phyloP scores from a whole-genome alignment of 768 basidiomycete species.

The Mrakia blollopis region DNA sequence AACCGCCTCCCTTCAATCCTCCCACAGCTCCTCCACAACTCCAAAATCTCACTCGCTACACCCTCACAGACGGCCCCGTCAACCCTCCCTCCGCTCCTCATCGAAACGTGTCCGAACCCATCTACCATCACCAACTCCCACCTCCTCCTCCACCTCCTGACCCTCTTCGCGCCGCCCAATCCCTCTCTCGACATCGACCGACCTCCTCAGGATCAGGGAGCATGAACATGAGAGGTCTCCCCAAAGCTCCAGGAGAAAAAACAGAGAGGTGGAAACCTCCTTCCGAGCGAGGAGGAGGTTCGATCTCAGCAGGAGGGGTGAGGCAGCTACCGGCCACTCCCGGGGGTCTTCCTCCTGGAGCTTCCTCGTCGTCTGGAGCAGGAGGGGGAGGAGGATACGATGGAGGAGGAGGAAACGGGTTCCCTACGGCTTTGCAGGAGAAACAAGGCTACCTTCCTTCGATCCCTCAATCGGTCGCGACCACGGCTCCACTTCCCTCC shows the following conservation, averaged over 20 bases:
- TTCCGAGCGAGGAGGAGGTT: constrained; percentile 1
- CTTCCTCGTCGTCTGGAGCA: neutral
- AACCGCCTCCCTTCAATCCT: neutral
- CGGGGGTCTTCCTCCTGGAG: neutral
- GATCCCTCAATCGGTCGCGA: constrained; percentile 12
- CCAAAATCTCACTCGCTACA: neutral
- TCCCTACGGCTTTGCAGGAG: constrained; percentile 7
- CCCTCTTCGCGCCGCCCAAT: neutral
- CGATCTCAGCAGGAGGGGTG: neutral
- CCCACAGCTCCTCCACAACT: neutral
- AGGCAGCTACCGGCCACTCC: neutral
- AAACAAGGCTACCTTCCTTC: constrained; percentile 6
- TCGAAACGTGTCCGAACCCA: neutral
- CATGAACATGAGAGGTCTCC: neutral
- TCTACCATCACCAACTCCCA: neutral
- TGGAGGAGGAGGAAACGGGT: constrained; percentile 1
- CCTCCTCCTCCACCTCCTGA: neutral
- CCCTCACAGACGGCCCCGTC: constrained; percentile 3
- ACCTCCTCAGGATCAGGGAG: neutral
- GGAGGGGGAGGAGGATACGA: neutral
- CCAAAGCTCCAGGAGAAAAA: neutral
- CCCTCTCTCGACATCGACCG: neutral
- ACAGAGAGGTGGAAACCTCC: neutral
- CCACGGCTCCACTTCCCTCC: neutral
- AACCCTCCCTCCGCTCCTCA: neutral